Base-by-base conservation (phyloP, 129 eudicot species). In the Ambrosia artemisiifolia region DNA sequence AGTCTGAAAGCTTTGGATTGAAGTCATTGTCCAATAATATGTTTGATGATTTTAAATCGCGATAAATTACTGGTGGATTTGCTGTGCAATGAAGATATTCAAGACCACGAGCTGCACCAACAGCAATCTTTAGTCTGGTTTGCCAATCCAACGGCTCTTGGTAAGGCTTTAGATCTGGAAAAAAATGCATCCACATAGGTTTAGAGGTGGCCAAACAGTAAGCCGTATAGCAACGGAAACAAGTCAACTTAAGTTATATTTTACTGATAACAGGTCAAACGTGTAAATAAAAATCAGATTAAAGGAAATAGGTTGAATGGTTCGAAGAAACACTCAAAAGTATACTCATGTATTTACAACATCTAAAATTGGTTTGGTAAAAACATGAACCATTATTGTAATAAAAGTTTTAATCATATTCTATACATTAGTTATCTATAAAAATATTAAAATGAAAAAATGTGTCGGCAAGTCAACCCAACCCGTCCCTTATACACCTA, bases 11-110 rank as follows among this genome's bases (percentile, higher is more conserved):
- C 82, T 87, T 88, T 10, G 91, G 85, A 55, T 82, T 89, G 85
- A 86, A 92, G 11, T 92, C 88, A 9, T 83, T 68, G 72, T 92
- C 98, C 74, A 92, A 66, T 54, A 93, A 85, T 79, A 93, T 93
- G 63, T 93, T 93, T 62, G 98, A 91, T 40, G 98, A 93, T 69
- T 93, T 93, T 72, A 93, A 50, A 77, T 92, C 97, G 60, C 97
- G 97, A 56, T 92, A 92, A 24, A 92, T 92, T 43, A 92, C 97
- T 1, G 98, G 95, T 6, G 98, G 98, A 56, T 90, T 87, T 36
- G 96, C 90, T 82, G 67, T 55, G 75, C 96, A 87, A 33, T 93
- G 98, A 13, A 93, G 98, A 68, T 93, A 87, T 57, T 87, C 91
- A 7, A 93, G 86, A 18, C 98, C 98, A 60, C 89, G 88, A 34